Base-by-base conservation (phyloP, 2,329 filamentous ascomycete genomes). In the Beauveria scarabaeidicola region DNA sequence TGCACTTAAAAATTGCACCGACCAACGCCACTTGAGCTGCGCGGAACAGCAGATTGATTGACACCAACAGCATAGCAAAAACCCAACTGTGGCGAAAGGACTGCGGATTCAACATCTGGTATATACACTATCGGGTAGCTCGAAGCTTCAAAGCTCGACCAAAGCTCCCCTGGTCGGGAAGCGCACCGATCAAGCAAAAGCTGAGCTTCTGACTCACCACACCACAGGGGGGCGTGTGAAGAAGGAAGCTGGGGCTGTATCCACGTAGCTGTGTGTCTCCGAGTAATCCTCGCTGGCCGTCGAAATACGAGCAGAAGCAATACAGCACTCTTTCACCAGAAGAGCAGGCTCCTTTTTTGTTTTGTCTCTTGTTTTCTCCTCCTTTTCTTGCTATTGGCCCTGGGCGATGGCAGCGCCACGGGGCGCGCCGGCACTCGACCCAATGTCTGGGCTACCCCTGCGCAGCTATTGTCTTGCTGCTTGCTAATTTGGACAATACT, bases 231-330 rank as follows among this genome's bases (percentile, higher is more conserved):
- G 38, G 40, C 25, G 52, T 54, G 52, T 23, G 7, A 44, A 32
- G n/a, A 54, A 21, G n/a, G n/a, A 46, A 32, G n/a, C 40, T 25
- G 32, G 21, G 29, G 21, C 13, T 9, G 36, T 54, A 54, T 29
- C 52, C 40, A 54, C 40, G 52, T 23, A 54, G 52, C 15, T 3
- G 23, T 17, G 11, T 29, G 52, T 44, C 52, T 54, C 52, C 52
- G 52, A 54, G 40, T 46, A 29, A 36, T 54, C 23, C 25, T 54
- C 52, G 52, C 25, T 11, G 15, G 52, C 38, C 52, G 51, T 25
- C 32, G 51, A 52, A 52, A 52, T 52, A 52, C 51, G 51, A 52
- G 51, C 51, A 54, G 52, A 25, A 27, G 21, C 10, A 19, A 44
- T 17, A 40, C 50, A 52, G 40, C 38, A 6, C 10, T 44, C 2